Conservation (phyloP, 2,329 filamentous ascomycete species). For the Trichoderma brevicompactum region DNA sequence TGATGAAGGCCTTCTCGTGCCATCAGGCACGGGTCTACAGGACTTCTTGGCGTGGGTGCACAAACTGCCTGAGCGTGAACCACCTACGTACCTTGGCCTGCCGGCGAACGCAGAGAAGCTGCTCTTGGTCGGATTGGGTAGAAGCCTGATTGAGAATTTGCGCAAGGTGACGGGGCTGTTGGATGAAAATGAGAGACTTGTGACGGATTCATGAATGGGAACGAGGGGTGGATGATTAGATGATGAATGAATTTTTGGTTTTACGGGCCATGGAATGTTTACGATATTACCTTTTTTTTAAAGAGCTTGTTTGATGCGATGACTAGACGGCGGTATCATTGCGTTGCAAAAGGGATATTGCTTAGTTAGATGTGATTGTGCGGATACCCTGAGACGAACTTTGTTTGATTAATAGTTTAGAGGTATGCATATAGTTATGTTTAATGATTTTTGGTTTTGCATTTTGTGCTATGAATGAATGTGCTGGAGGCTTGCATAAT, state of each 20-base stretch:
- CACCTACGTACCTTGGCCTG: constrained; percentile 90
- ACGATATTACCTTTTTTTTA: neutral
- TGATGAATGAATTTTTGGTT: neutral
- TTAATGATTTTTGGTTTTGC: neutral
- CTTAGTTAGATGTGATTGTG: constrained; percentile 12
- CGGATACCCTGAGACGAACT: constrained; percentile 16
- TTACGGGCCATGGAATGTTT: neutral
- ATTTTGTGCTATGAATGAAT: neutral
- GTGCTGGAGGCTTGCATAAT: too few relatives aligned
- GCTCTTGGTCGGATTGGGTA: constrained; percentile 83
- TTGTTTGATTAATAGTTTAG: constrained; percentile 10
- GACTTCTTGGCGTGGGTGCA: constrained; percentile 94
- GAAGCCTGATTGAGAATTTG: constrained; percentile 81
- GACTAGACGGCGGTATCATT: constrained; percentile 5
- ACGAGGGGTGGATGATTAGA: neutral
- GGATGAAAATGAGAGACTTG: constrained; percentile 91
- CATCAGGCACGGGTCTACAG: constrained; percentile 77
- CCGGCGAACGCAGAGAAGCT: constrained; percentile 97
- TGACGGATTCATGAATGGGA: constrained; percentile 60
- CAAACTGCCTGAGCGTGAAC: constrained; percentile 88
- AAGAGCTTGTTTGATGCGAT: neutral
- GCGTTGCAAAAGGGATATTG: constrained; percentile 10
- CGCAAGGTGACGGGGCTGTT: constrained; percentile 83
- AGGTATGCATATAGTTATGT: constrained; percentile 5
- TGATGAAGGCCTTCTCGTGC: constrained; percentile 70